Base-by-base conservation (phyloP, 2,329 filamentous ascomycete genomes). In the Chrysoporthe austroafricana region DNA sequence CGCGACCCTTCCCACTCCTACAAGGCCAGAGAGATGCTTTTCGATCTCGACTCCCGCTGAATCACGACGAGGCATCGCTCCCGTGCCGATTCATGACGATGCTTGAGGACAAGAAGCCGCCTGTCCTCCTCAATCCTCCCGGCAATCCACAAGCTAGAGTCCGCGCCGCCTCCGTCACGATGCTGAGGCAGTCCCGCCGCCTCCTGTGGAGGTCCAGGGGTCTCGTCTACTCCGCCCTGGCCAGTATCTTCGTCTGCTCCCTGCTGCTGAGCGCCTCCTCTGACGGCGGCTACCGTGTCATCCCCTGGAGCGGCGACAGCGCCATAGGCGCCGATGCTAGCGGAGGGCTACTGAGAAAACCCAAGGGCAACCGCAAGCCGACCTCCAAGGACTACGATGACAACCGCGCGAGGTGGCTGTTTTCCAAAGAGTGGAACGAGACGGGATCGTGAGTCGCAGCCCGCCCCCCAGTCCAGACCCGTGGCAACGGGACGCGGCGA, bases 201-300 rank as follows among this genome's bases (percentile, higher is more conserved):
- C 68, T 70, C 68, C 68, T 70, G 54, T 70, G 68, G 68, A 70
- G 82, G 68, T 80, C 81, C 64, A 81, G 78, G 73, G 76, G 79
- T 50, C 70, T 85, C 42, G 70, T 84, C 11, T 71, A 84, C 46
- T 73, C 83, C 34, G 75, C 76, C 43, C 67, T 83, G 32, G 79
- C 79, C 42, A 73, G 78, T 46, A 71, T 80, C 26, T 76, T 79
- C n/a, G 76, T 82, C 44, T 85, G 83, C 71, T 82, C 79, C 72
- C 70, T 84, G 56, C 70, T 83, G 26, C 78, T 83, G 66, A 79
- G 77, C 69, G 76, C 75, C 26, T 76, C 79, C 16, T 69, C 73
- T 16, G 73, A 76, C 11, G 72, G 76, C 11, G 74, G 71, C 32
- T 73, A 79, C 50, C 78, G 74, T 61, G 76, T 79, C 32, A 79